Base-by-base conservation (phyloP, 106 monocot species). In the Narthecium ossifragum region DNA sequence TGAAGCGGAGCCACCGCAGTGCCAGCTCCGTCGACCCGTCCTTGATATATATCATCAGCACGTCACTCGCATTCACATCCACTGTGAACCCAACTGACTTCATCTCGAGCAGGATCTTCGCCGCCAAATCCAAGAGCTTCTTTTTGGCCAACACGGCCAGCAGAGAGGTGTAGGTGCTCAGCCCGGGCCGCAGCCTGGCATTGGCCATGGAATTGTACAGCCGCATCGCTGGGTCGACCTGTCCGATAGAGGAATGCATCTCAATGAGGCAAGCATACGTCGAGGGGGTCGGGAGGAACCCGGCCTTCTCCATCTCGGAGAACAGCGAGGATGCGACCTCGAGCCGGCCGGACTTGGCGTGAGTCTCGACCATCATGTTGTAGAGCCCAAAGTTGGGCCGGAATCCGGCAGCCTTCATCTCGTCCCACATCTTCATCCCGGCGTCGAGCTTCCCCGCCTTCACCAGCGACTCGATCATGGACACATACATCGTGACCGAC, bases 31-130 rank as follows among this genome's bases (percentile, higher is more conserved):
- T 80, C 21, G 96, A 83, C 9, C 96, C 90, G 12, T 81, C 90
- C 67, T 81, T 86, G 22, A 98, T 83, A 64, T 87, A 98, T 37
- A 86, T 74, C 96, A 98, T 98, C 40, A 98, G 72, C 46, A 98
- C 80, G 54, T 98, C 96, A 15, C 90, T 91, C 6, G 90, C 90
- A 63, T 72, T 84, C 43, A 98, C 86, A 65, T 98, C 90, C n/a
- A 87, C 90, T 1, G 83, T 41, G 49, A 78, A 91, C 12, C 96
- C 90, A 30, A 65, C 70, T 2, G 81, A 58, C 60, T 84, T 98
- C 96, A 98, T 98, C 76, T 91, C 96, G 23, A 98, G 78, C 36
- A 98, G 49, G 45, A 98, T 53, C 72, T 98, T 90, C 6, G 87
- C 96, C 43, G 96, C 86, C 68, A 86, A 59, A 73, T 98, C 90